Conservation (phyloP, 257 asterid species). For the Salvia hispanica region DNA sequence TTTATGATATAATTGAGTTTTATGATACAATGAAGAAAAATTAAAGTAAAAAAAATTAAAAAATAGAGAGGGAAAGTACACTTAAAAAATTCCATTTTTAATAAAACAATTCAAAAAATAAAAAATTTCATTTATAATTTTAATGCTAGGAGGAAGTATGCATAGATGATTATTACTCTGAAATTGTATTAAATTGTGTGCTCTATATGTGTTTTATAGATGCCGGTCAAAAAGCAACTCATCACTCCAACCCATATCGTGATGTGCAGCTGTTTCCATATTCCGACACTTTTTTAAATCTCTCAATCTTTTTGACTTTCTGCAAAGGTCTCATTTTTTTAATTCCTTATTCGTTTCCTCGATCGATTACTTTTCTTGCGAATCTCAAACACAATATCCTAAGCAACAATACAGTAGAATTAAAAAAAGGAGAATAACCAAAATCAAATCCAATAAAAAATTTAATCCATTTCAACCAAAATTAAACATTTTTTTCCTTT, state of each 20-base stretch:
- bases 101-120: too few relatives aligned
- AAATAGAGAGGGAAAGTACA: too few relatives aligned
- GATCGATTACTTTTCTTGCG: conserved; percentile 16
- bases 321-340: conserved; percentile 2
- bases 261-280: conserved; percentile 39
- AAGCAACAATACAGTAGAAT: conserved; percentile 14
- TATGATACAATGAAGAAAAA: too few relatives aligned
- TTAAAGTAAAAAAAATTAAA: too few relatives aligned
- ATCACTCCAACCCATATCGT: conserved; percentile 27
- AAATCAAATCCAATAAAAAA: conserved; percentile 27
- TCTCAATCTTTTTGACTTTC: conserved; percentile 48
- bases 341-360: conserved; percentile 29
- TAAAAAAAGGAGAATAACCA: background rate
- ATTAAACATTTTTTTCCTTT: conserved; percentile 19
- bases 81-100: too few relatives aligned
- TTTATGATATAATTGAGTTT: too few relatives aligned
- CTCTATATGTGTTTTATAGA: background rate
- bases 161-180: too few relatives aligned
- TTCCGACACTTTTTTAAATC: conserved; percentile 19
- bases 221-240: conserved; percentile 40
- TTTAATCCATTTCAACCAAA: conserved; percentile 24
- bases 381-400: conserved; percentile 41
- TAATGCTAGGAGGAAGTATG: too few relatives aligned
- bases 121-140: too few relatives aligned
- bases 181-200: background rate